Base-by-base conservation (phyloP, 2,329 filamentous ascomycete species). In the Aspergillus fijiensis region DNA sequence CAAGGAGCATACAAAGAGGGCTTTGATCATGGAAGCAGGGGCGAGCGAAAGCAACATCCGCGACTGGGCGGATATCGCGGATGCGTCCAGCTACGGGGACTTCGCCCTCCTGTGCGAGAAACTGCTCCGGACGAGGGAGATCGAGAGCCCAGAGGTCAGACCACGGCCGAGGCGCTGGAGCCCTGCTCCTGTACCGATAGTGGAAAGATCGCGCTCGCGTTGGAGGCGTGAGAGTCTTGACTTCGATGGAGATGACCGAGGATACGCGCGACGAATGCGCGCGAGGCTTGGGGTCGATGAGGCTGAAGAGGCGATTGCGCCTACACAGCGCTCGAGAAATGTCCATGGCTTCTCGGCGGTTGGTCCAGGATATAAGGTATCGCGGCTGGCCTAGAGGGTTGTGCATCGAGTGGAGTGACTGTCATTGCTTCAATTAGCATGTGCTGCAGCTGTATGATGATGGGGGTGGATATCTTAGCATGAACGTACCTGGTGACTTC, bases 351-450 rank as follows among this genome's bases (percentile, higher is more conserved):
- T 58, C 19, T 53, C 50, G 9, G 56, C 56, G 3, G 56, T 58
- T 14, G 56, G 56, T 2, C 56, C 56, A 3, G 56, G 56, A 7
- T 58, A 58, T 14, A 42, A 58, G 25, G 50, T 58, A 16, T 58
- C 56, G 9, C 50, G 56, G 4, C 31, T 58, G 19, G 56, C 56
- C 6, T 58, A 50, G 49, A 4, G 14, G 16, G 39, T 3, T 19
- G 5, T 5, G 5, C 16, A 19, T 45, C 12, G 16, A 45, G 16
- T 16, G 12, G 14, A 45, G 14, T 16, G 39, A 45, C 16, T 35
- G 14, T 35, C 12, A 16, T 7, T 19, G 14, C 39, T 7, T 45
- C 39, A 6, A 6, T 16, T 14, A 19, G 16, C 16, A 19, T 45
- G 39, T 19, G 14, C 39, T 45, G 2, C 16, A 45, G 16, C 39